Conservation (phyloP, 257 asterid genomes). For the Solanum pimpinellifolium region DNA sequence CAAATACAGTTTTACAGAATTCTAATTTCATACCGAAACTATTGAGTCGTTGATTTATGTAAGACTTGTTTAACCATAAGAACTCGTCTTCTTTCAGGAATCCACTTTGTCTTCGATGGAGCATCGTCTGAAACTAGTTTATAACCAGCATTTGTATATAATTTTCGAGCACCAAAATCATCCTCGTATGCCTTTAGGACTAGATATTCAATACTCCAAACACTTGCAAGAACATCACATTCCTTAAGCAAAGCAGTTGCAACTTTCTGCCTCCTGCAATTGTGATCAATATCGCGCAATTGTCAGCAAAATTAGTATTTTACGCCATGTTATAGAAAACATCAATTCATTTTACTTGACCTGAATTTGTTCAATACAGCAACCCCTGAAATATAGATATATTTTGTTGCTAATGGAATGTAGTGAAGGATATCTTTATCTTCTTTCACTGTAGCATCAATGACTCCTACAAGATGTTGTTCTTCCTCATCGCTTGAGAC, state of each 20-base stretch:
- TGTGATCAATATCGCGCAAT: too few species aligned
- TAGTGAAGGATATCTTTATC: neutral
- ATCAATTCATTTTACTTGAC: neutral
- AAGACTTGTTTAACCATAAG: slow-evolving; percentile 38
- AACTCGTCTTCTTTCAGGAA: slow-evolving; percentile 56
- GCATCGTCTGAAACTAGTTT: slow-evolving; percentile 52
- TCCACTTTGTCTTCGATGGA: slow-evolving; percentile 57
- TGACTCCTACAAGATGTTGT: neutral
- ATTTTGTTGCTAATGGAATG: neutral
- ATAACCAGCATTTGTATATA: slow-evolving; percentile 63
- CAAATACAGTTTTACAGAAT: neutral
- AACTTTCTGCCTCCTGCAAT: neutral
- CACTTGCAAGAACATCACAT: neutral
- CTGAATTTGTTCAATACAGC: neutral
- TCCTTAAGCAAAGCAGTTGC: neutral
- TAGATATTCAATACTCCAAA: slow-evolving; percentile 16
- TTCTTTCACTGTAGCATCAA: neutral
- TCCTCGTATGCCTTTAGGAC: slow-evolving; percentile 75
- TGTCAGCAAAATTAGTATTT: neutral
- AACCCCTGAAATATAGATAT: neutral
- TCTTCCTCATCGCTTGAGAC: neutral
- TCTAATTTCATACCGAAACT: neutral
- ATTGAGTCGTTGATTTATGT: neutral
- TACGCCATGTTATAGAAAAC: neutral
- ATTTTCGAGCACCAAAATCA: slow-evolving; percentile 53